Percentiles rank a stretch among this genome's conserved stretches.
These are phyloP conservation scores for Suhomyces chickasaworum DNA, from an alignment of 1,139 yeast species.

Conservation along the genomic window DNA sequence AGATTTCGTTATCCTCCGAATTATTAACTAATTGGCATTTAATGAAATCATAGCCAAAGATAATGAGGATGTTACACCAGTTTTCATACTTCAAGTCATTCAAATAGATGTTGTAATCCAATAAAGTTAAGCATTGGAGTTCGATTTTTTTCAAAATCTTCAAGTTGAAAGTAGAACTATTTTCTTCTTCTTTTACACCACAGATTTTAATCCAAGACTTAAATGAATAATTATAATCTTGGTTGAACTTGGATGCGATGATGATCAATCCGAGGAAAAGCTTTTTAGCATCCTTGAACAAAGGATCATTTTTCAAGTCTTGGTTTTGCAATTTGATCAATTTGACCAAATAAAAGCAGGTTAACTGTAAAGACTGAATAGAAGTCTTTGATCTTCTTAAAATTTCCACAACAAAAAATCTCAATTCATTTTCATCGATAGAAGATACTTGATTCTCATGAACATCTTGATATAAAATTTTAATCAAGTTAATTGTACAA, in stretches of 20 bases:
- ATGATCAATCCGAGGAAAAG: constrained; percentile 67
- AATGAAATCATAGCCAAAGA: constrained; percentile 50
- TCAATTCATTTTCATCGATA: constrained; percentile 30
- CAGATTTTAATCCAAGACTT: constrained; percentile 77
- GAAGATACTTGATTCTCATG: constrained; percentile 3
- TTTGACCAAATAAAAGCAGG: constrained; percentile 62
- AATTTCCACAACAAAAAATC: constrained; percentile 61
- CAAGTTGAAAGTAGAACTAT: constrained; percentile 26
- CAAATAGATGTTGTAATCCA: constrained; percentile 60
- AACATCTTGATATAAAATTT: constrained; percentile 33
- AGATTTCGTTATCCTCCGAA: constrained; percentile 25
- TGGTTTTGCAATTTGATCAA: constrained; percentile 29
- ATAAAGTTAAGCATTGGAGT: constrained; percentile 49
- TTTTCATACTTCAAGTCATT: constrained; percentile 52
- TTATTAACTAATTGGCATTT: constrained; percentile 20
- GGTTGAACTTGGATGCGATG: constrained; percentile 70
- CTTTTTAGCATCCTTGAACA: constrained; percentile 58
- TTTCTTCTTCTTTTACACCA: constrained; percentile 46
- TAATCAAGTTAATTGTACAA: constrained; percentile 40
- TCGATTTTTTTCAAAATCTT: constrained; percentile 56
- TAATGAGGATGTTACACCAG: constrained; percentile 52
- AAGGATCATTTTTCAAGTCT: constrained; percentile 12
- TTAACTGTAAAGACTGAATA: constrained; percentile 63
- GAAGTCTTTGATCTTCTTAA: constrained; percentile 70
- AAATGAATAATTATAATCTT: constrained; percentile 70